Conservation (phyloP, 2,329 filamentous ascomycete species). For the Ophiocordyceps sinensis region DNA sequence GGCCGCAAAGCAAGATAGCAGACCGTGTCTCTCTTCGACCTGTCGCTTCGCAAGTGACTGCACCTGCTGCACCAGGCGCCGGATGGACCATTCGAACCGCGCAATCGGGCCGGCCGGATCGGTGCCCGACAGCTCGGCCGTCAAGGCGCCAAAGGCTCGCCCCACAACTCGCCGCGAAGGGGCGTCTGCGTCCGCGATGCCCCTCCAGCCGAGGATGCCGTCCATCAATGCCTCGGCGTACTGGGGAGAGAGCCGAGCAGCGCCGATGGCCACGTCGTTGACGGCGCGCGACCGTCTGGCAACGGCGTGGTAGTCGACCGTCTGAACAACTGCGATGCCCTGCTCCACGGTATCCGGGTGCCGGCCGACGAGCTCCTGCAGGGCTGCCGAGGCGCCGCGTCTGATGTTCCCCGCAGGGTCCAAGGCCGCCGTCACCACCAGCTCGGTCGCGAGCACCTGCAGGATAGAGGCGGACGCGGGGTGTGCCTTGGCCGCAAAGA, state of each 20-base stretch:
- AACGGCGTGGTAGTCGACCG: conserved; percentile 85
- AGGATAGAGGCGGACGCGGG: conserved; percentile 36
- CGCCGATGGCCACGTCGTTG: conserved; percentile 56
- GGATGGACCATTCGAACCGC: conserved; percentile 20
- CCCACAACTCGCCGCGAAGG: conserved; percentile 60
- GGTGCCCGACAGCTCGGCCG: conserved; percentile 21
- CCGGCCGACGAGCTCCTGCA: conserved; percentile 86
- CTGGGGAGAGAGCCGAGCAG: conserved; percentile 52
- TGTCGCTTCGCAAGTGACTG: conserved; percentile 35
- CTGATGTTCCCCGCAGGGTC: conserved; percentile 90
- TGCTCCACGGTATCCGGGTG: conserved; percentile 74
- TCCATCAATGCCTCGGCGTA: conserved; percentile 57
- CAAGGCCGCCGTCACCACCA: conserved; percentile 68
- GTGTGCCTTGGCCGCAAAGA: conserved; percentile 25
- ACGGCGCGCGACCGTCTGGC: conserved; percentile 76
- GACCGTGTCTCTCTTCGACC: conserved; percentile 55
- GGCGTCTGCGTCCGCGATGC: conserved; percentile 66
- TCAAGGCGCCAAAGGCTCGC: conserved; percentile 49
- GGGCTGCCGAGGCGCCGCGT: conserved; percentile 77
- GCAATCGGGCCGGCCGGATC: conserved; percentile 6
- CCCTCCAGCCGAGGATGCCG: conserved; percentile 70
- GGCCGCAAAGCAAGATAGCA: conserved; percentile 46
- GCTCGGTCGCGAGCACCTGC: conserved; percentile 66
- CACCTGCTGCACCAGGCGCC: conserved; percentile 29
- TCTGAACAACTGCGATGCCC: conserved; percentile 77